Evolutionary conservation across 208 protist genomes (phyloP), one percentile per base, ranked within the genome.

Genomic region (Wallacemonas collosoma): DNA sequence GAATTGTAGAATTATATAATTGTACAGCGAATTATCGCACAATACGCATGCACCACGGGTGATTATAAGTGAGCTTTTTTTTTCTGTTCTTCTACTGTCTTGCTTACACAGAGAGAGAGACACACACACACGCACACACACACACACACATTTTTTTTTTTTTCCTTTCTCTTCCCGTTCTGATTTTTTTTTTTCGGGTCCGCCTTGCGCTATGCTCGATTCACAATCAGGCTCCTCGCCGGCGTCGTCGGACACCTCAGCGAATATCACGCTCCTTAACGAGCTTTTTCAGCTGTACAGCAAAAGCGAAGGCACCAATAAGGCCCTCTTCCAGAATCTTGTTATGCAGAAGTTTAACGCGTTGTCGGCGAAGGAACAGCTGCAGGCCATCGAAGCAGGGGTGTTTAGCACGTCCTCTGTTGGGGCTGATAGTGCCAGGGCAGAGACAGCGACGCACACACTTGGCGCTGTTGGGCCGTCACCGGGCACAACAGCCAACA

Each of bases 131-230:
- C 26, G 0, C 26, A 26, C n/a, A n/a, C n/a, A n/a, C n/a, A n/a
- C 53, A 38, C n/a, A 57, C 45, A 44, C 40, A 44, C 44, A 47
- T 55, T 47, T 38, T 39, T 26, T 17, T 69, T 58, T 26, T 57
- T 1, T 1, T 48, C 38, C 9, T 57, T 60, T 15, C 69, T 15
- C 7, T 47, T 50, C 38, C 57, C 3, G n/a, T 62, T 40, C 15
- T 54, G 35, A 14, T 43, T 8, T 68, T 65, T 43, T 64, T 17
- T 54, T 71, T 51, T 53, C 65, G 41, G 44, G 39, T n/a, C 48
- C 50, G 68, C 38, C 48, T 64, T 43, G 26, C 54, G 15, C 6
- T n/a, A 66, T 40, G 26, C 6, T 41, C 4, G 12, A 14, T 48
- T 39, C 26, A 26, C 26, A 26, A 26, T 26, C 26, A 26, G 26